These are phyloP conservation scores for Nannizziopsis arthrosporioides DNA, from an alignment of 2,329 filamentous ascomycete species.

Conservation along the genomic window DNA sequence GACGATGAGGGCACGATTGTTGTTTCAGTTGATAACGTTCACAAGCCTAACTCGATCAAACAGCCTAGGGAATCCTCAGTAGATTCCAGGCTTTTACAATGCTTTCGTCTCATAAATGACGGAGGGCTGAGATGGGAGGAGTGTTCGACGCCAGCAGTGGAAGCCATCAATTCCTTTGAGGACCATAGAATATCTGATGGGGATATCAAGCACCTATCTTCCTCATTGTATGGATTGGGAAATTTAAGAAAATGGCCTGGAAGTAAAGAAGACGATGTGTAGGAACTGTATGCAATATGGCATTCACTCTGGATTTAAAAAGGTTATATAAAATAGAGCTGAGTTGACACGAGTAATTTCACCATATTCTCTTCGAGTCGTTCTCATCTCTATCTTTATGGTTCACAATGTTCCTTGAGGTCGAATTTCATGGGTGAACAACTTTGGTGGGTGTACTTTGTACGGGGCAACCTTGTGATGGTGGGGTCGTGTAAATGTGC, in stretches of 20 bases:
- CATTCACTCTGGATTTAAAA: too few species aligned
- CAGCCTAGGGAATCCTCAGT: slow-evolving; percentile 22
- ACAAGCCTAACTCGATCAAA: slow-evolving; percentile 41
- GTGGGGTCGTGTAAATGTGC: too few species aligned
- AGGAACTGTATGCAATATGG: neutral
- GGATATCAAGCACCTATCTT: slow-evolving; percentile 20
- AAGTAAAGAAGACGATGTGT: slow-evolving; percentile 20
- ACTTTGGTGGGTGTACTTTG: too few species aligned
- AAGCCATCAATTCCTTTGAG: slow-evolving; percentile 23
- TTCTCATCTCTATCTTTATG: too few species aligned
- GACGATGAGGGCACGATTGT: slow-evolving; percentile 27
- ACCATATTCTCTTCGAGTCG: too few species aligned
- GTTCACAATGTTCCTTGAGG: too few species aligned
- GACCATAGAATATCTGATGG: slow-evolving; percentile 19
- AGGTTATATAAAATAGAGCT: too few species aligned
- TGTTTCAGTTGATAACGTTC: slow-evolving; percentile 45
- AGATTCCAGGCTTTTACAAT: slow-evolving; percentile 23
- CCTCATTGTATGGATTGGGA: slow-evolving; percentile 28
- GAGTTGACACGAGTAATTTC: too few species aligned
- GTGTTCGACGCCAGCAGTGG: slow-evolving; percentile 16
- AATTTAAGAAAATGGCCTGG: slow-evolving; percentile 30
- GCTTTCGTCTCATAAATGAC: slow-evolving; percentile 19
- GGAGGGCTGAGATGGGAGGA: slow-evolving; percentile 22
- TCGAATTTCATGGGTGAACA: too few species aligned
- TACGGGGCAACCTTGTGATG: too few species aligned